Percentiles rank a stretch among this genome's conserved stretches.
phyloP scores from a whole-genome alignment of 257 asterid genomes.

The Jasminum sambac region DNA sequence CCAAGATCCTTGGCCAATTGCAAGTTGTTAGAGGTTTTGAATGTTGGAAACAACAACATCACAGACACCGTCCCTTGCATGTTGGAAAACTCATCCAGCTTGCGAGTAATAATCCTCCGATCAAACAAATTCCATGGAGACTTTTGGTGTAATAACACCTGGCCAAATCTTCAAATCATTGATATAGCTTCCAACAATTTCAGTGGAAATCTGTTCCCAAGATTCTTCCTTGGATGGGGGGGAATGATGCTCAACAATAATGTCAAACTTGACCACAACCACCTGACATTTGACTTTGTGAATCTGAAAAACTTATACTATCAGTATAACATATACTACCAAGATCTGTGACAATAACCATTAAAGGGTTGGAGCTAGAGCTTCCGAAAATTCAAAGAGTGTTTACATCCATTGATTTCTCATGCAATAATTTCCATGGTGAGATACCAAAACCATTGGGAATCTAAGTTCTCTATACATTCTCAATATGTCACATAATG shows the following conservation, averaged over 20 bases:
- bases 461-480: constrained; percentile 32
- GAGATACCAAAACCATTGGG: constrained; percentile 42
- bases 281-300: neutral
- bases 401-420: constrained; percentile 45
- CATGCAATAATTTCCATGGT: constrained; percentile 50
- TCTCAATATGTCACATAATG: constrained; percentile 46
- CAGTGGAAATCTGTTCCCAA: constrained; percentile 7
- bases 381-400: constrained; percentile 28
- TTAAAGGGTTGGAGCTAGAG: constrained; percentile 30
- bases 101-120: constrained; percentile 21
- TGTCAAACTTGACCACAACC: neutral
- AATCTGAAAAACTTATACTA: neutral
- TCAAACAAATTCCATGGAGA: constrained; percentile 2
- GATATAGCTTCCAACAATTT: constrained; percentile 28
- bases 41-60: constrained; percentile 42
- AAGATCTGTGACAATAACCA: constrained; percentile 25
- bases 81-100: constrained; percentile 1
- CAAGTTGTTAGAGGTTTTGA: constrained; percentile 34
- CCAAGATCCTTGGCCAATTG: constrained; percentile 47
- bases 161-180: constrained; percentile 25
- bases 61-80: constrained; percentile 40
- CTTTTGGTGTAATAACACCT: neutral
- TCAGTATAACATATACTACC: too few species aligned
- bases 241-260: constrained; percentile 7
- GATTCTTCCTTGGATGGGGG: constrained; percentile 14